phyloP scores from a whole-genome alignment of 2,329 filamentous ascomycete genomes.

The Cladosporium sp. region DNA sequence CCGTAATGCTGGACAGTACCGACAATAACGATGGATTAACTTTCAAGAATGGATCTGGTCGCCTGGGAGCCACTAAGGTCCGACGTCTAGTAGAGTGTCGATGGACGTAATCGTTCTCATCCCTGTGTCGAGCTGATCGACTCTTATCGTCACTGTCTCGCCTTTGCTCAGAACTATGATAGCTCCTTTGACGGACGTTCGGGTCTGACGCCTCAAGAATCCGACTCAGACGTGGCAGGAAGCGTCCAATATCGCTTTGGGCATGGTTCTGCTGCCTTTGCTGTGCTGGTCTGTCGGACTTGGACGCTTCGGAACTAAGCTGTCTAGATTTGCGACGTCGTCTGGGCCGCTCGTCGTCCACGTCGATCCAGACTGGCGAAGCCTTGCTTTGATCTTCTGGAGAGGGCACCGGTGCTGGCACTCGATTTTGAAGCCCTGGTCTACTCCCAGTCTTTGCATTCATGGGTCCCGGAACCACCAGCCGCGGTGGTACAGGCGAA shows the following conservation, averaged over 20 bases:
- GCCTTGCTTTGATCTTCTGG: slow-evolving; percentile 24
- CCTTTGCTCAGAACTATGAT: background rate
- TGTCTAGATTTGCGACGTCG: slow-evolving; percentile 15
- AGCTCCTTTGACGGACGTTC: slow-evolving; percentile 8
- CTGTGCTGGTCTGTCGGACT: background rate
- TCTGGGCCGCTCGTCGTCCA: slow-evolving; percentile 26
- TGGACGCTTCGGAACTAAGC: background rate
- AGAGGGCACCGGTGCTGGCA: slow-evolving; percentile 24
- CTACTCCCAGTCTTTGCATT: slow-evolving; percentile 23
- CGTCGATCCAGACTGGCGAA: slow-evolving; percentile 33
- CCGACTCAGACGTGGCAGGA: slow-evolving; percentile 43
- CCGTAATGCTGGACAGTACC: slow-evolving; percentile 43
- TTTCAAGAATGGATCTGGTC: slow-evolving; percentile 34
- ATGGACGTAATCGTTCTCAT: slow-evolving; percentile 23
- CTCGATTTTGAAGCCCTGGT: slow-evolving; percentile 25
- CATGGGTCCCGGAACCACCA: slow-evolving; percentile 28
- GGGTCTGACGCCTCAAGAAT: slow-evolving; percentile 41
- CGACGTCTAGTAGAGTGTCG: slow-evolving; percentile 33
- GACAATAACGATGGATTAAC: slow-evolving; percentile 46
- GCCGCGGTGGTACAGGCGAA: slow-evolving; percentile 27
- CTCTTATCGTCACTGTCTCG: slow-evolving; percentile 10
- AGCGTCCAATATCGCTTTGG: slow-evolving; percentile 31
- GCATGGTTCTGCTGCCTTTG: slow-evolving; percentile 14
- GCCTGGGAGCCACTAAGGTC: slow-evolving; percentile 38
- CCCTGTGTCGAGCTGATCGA: slow-evolving; percentile 21